Conservation (phyloP, 2,329 filamentous ascomycete species). For the Diaporthe humulicola region DNA sequence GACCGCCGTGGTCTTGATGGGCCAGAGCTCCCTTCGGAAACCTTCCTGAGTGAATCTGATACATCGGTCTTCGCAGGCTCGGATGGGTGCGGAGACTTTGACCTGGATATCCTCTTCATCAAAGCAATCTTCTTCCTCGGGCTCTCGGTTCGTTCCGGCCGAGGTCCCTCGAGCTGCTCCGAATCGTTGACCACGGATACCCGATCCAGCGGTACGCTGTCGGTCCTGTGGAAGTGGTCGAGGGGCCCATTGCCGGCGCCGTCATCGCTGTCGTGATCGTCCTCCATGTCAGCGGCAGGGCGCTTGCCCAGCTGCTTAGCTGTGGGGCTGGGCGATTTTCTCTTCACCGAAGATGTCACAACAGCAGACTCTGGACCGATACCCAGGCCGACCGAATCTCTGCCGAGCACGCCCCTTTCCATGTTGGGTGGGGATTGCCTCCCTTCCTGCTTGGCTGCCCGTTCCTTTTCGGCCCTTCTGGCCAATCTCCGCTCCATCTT, state of each 20-base stretch:
- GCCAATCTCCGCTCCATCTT: conserved; percentile 75
- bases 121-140: conserved; percentile 55
- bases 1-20: conserved; percentile 55
- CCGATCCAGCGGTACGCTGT: conserved; percentile 56
- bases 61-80: conserved; percentile 61
- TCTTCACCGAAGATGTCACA: conserved; percentile 69
- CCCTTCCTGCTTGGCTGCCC: conserved; percentile 68
- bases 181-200: conserved; percentile 39
- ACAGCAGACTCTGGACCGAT: conserved; percentile 68
- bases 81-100: conserved; percentile 61
- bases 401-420: conserved; percentile 71
- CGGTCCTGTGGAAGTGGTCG: conserved; percentile 62
- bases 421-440: conserved; percentile 68
- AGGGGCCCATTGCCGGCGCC: conserved; percentile 40
- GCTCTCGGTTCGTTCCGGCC: conserved; percentile 46
- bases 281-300: conserved; percentile 39
- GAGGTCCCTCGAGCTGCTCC: conserved; percentile 42
- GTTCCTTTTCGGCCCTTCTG: conserved; percentile 76
- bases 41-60: conserved; percentile 64
- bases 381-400: conserved; percentile 68
- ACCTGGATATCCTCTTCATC: conserved; percentile 61
- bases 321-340: conserved; percentile 51
- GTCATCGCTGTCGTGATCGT: conserved; percentile 39
- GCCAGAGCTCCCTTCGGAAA: conserved; percentile 66
- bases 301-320: conserved; percentile 49